Conservation (phyloP, 2,329 filamentous ascomycete species). For the Cladosporium sp. region DNA sequence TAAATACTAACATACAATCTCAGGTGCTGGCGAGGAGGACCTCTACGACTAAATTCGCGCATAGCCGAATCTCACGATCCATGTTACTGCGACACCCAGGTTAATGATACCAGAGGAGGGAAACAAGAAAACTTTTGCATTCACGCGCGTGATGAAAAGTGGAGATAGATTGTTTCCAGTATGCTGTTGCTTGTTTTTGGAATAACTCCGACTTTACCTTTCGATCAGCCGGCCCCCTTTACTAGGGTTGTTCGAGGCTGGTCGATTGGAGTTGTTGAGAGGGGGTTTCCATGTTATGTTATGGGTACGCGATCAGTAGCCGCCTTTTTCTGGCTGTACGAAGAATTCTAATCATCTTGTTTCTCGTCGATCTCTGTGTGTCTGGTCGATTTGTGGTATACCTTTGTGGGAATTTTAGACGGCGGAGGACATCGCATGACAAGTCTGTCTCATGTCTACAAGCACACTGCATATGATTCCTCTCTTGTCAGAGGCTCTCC, state of each 20-base stretch:
- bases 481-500: too few relatives aligned
- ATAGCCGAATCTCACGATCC: conserved; percentile 1
- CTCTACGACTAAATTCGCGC: conserved; percentile 75
- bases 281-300: not conserved
- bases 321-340: not conserved
- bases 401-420: not conserved
- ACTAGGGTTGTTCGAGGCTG: not conserved
- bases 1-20: conserved; percentile 48
- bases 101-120: conserved; percentile 8
- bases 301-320: not conserved
- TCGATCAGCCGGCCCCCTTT: not conserved
- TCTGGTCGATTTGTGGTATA: not conserved
- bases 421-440: too few relatives aligned
- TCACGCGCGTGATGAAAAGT: conserved; percentile 1
- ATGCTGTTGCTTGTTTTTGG: conserved; percentile 2
- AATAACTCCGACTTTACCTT: not conserved
- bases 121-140: conserved; percentile 4
- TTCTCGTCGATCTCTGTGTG: not conserved
- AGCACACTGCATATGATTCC: too few relatives aligned
- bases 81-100: not conserved
- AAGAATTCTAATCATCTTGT: not conserved
- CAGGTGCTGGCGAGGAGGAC: conserved; percentile 89
- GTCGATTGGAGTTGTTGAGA: not conserved
- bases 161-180: conserved; percentile 14
- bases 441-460: too few relatives aligned